Conservation (phyloP, 2,329 filamentous ascomycete species). For the Alternaria sp. region DNA sequence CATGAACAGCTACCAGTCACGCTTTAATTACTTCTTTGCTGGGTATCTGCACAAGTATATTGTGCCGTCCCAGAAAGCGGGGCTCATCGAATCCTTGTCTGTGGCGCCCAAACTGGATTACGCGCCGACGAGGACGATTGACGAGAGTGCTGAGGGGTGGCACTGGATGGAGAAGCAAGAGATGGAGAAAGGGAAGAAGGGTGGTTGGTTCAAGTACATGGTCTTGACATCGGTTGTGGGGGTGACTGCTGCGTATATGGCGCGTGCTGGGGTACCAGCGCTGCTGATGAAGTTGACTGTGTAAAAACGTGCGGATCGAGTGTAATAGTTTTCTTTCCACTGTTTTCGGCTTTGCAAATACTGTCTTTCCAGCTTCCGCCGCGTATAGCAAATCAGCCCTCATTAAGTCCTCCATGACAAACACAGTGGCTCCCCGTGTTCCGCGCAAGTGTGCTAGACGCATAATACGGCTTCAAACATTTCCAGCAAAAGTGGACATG, state of each 20-base stretch:
- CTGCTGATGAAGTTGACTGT: neutral
- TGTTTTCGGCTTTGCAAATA: neutral
- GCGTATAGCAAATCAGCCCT: neutral
- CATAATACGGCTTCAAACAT: slow-evolving; percentile 39
- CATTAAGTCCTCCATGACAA: neutral
- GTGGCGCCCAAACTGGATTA: slow-evolving; percentile 20
- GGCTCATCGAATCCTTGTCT: slow-evolving; percentile 4
- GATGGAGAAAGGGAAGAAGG: neutral
- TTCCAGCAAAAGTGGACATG: slow-evolving; percentile 50
- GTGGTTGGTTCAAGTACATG: neutral
- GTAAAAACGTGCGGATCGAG: neutral
- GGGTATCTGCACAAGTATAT: slow-evolving; percentile 2
- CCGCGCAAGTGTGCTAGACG: neutral
- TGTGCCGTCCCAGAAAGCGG: neutral
- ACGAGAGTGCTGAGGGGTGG: slow-evolving; percentile 17
- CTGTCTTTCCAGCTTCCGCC: neutral
- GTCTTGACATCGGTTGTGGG: neutral
- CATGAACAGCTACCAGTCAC: slow-evolving; percentile 15
- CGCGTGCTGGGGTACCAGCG: neutral
- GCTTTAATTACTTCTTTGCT: slow-evolving; percentile 12
- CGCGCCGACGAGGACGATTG: slow-evolving; percentile 17
- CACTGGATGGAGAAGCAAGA: neutral
- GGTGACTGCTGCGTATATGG: neutral
- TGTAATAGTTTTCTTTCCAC: neutral
- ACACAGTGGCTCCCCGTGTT: neutral